Evolutionary conservation across 2,329 filamentous ascomycete species (phyloP).

Genomic region (Alternaria ethzedia): DNA sequence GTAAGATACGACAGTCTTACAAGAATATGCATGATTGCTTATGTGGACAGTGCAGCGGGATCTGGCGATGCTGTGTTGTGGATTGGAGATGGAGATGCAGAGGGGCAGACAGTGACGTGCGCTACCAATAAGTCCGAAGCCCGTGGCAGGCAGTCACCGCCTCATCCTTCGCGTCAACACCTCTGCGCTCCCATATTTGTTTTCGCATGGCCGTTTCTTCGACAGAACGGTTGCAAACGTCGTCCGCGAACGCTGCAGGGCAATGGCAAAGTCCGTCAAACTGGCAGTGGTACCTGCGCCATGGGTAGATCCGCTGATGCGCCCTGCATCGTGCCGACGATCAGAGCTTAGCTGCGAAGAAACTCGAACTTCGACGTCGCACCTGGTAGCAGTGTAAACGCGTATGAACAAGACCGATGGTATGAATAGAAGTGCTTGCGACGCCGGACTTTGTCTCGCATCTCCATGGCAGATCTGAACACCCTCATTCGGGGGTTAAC

Average conservation of each 20-base stretch:
- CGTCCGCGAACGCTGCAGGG: neutral
- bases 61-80: conserved; percentile 13
- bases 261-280: neutral
- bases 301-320: conserved; percentile 11
- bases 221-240: neutral
- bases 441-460: conserved; percentile 14
- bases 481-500: conserved; percentile 14
- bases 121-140: conserved; percentile 32
- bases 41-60: neutral
- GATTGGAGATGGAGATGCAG: conserved; percentile 12
- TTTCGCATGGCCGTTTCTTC: neutral
- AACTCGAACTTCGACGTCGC: neutral
- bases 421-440: neutral
- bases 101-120: conserved; percentile 31
- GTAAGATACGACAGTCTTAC: conserved; percentile 21
- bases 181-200: neutral
- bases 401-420: neutral
- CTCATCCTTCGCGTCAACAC: conserved; percentile 2
- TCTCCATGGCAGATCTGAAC: conserved; percentile 15
- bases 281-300: conserved; percentile 8
- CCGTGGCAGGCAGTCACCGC: conserved; percentile 20
- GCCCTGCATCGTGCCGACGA: conserved; percentile 8
- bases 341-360: neutral
- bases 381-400: neutral
- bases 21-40: conserved; percentile 47